Evolutionary conservation across 805 yeast genomes (phyloP), one percentile per base, ranked within the genome.

Genomic region (Candida saitoana): DNA sequence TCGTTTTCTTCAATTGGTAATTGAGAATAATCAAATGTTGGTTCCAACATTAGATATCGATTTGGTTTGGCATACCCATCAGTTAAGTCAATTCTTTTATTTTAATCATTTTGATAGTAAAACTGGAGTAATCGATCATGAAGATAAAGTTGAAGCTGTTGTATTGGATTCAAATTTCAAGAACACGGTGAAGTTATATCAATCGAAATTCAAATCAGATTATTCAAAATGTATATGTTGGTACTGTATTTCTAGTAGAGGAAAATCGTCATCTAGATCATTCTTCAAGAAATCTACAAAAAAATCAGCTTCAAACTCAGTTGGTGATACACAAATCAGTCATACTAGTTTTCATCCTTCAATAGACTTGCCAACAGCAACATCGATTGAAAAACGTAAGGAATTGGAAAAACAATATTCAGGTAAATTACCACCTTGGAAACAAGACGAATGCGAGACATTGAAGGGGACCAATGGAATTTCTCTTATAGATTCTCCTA

Each of bases 141-240:
- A 58, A 31, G 63, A 58, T 42, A 56, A 52, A 42, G 43, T 60
- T 9, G 62, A 56, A 31, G 50, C 47, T 36, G 43, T 47, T 2
- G 16, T 50, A 9, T 37, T 60, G 6, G 51, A 44, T 38, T 31
- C 39, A 6, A 34, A 46, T 6, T 60, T 51, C 32, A 48, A 45
- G 30, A 17, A 22, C 5, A 56, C 64, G 4, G 38, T 49, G 18
- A 43, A 41, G n/a, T 32, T 43, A 24, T 60, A 55, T 40, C 41
- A 39, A 39, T 27, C 31, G 11, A 31, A 18, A n/a, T 51, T 39
- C 39, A 42, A 43, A 9, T 48, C 50, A 15, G 51, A 49, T 3
- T 50, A 51, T 27, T 42, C 52, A n/a, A 37, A 56, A 17, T 59
- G 64, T 31, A 48, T 45, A 35, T 58, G 64, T 39, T 42, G 43